These are phyloP conservation scores for Cutaneotrichosporon dermatis DNA, from an alignment of 1,284 basidiomycete genomes.

Conservation along the genomic window DNA sequence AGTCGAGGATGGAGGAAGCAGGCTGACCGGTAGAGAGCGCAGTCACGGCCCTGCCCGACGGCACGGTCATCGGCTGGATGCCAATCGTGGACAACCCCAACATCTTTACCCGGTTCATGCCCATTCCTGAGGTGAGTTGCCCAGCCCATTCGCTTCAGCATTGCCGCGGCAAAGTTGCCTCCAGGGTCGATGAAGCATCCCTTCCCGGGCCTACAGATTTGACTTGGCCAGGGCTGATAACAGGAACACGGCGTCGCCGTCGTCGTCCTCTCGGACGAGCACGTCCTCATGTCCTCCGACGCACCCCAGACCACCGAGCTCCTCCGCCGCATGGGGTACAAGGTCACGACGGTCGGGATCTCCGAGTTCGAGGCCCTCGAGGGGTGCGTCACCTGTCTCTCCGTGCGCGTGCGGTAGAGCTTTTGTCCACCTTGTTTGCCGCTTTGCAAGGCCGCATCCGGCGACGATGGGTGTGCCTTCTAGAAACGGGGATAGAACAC, in stretches of 20 bases:
- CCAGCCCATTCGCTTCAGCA: too few species aligned
- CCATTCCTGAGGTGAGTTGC: slow-evolving; percentile 1
- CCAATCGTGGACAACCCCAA: slow-evolving; percentile 10
- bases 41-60: slow-evolving; percentile 11
- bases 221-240: too few species aligned
- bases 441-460: too few species aligned
- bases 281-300: slow-evolving; percentile 2
- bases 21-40: slow-evolving; percentile 4
- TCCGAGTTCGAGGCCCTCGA: slow-evolving; percentile 12
- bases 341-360: slow-evolving; percentile 9
- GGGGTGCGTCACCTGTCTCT: slow-evolving; percentile 11
- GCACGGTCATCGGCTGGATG: slow-evolving; percentile 11
- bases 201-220: too few species aligned
- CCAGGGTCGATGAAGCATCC: too few species aligned
- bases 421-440: too few species aligned
- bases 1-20: background rate
- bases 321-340: slow-evolving; percentile 2
- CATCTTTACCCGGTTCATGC: slow-evolving; percentile 10
- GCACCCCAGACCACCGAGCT: slow-evolving; percentile 7
- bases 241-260: slow-evolving; percentile 3
- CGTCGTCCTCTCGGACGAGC: slow-evolving; percentile 5
- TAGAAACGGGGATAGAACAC: too few species aligned
- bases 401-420: slow-evolving; percentile 6
- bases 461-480: too few species aligned
- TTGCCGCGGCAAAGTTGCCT: too few species aligned